Evolutionary conservation across 169 alveolate species (phyloP).

Genomic region (Theileria sp.): DNA sequence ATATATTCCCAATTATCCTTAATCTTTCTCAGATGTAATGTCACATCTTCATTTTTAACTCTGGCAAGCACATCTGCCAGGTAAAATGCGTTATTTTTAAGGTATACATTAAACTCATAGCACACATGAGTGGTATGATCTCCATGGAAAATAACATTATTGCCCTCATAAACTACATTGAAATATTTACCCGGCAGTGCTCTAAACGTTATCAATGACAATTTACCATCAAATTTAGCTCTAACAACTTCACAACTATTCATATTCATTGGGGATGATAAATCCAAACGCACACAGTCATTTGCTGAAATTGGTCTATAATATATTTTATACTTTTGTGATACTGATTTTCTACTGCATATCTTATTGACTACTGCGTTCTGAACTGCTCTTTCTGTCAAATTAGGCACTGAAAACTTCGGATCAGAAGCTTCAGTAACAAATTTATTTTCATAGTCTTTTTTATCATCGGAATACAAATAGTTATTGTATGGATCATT

Average conservation of each 20-base stretch:
- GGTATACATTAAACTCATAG: slow-evolving; percentile 3
- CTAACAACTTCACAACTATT: neutral
- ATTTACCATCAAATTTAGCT: neutral
- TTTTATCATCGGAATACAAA: too few relatives aligned
- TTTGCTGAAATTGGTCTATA: neutral
- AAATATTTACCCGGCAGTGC: slow-evolving; percentile 11
- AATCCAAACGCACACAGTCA: neutral
- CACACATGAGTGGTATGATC: neutral
- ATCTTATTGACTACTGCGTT: neutral
- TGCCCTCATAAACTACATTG: neutral
- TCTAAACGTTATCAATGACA: neutral
- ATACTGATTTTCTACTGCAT: neutral
- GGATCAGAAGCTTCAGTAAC: too few relatives aligned
- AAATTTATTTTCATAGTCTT: too few relatives aligned
- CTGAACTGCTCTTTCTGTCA: neutral
- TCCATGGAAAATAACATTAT: neutral
- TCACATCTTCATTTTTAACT: neutral
- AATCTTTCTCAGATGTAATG: neutral
- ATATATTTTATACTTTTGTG: neutral
- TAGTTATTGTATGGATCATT: too few relatives aligned
- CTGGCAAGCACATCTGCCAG: slow-evolving; percentile 1
- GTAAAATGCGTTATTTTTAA: neutral
- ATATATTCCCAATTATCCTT: neutral
- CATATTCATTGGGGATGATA: neutral
- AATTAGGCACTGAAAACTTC: too few relatives aligned